Percentiles rank a stretch among this genome's conserved stretches.
phyloP scores from a whole-genome alignment of 306 rosid genomes.

The Argentina anserina region DNA sequence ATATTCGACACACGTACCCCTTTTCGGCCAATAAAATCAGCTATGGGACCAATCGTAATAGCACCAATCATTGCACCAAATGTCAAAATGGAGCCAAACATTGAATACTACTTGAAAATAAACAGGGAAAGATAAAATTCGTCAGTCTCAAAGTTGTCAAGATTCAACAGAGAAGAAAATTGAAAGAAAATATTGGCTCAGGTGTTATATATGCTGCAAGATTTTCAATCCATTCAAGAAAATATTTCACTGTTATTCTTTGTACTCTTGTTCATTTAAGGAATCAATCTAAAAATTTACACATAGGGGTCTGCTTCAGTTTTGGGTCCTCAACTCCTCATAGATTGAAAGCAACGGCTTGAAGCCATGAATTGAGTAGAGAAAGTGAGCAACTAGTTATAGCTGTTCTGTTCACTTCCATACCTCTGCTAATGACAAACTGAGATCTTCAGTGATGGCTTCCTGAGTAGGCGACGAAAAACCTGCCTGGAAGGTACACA shows the following conservation, averaged over 20 bases:
- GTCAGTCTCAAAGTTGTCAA: slow-evolving; percentile 1
- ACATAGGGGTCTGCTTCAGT: not conserved
- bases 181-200: not conserved
- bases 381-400: not conserved
- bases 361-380: not conserved
- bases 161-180: not conserved
- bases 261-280: not conserved
- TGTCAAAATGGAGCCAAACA: slow-evolving; percentile 86
- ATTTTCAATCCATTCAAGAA: not conserved
- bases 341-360: not conserved
- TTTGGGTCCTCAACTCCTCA: not conserved
- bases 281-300: not conserved
- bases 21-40: slow-evolving; percentile 76
- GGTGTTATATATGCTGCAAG: not conserved
- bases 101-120: slow-evolving; percentile 10
- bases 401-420: slow-evolving; percentile 6
- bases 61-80: slow-evolving; percentile 97
- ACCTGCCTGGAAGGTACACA: slow-evolving; percentile 56
- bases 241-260: not conserved
- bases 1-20: slow-evolving; percentile 40
- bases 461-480: slow-evolving; percentile 84
- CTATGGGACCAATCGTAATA: slow-evolving; percentile 70
- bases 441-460: slow-evolving; percentile 62
- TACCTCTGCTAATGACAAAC: slow-evolving; percentile 73
- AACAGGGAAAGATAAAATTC: not conserved